A percentile compares a stretch with the other conserved stretches of the same genome.
phyloP scores from a whole-genome alignment of 2,329 filamentous ascomycete genomes.

The Helminthosporium solani region DNA sequence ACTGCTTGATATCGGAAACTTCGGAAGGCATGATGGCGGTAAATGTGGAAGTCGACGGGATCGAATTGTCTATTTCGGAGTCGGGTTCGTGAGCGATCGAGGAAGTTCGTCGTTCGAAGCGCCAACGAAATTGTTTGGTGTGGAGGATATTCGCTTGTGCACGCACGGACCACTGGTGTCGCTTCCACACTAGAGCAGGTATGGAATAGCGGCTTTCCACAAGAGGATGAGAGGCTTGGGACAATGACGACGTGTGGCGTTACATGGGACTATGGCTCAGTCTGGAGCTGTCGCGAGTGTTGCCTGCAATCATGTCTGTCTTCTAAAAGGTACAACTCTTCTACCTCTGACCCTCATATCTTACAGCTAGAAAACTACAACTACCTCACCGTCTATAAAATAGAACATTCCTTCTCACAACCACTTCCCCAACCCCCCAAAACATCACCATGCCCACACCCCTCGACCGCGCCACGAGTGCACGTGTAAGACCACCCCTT shows the following conservation, averaged over 20 bases:
- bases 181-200: constrained; percentile 16
- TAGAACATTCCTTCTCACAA: background rate
- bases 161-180: constrained; percentile 26
- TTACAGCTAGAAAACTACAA: too few relatives aligned
- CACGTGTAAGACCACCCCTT: constrained; percentile 38
- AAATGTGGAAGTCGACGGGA: constrained; percentile 33
- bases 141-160: constrained; percentile 39
- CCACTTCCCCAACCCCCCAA: background rate
- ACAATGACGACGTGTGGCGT: constrained; percentile 26
- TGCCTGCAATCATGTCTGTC: background rate
- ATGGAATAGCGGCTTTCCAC: too few relatives aligned
- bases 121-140: constrained; percentile 24
- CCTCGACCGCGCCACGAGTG: constrained; percentile 50
- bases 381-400: too few relatives aligned
- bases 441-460: constrained; percentile 48
- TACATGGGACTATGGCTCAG: too few relatives aligned
- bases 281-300: too few relatives aligned
- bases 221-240: too few relatives aligned
- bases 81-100: constrained; percentile 22
- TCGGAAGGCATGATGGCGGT: constrained; percentile 91
- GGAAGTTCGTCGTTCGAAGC: constrained; percentile 11
- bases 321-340: too few relatives aligned
- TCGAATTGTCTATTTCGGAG: constrained; percentile 12
- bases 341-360: too few relatives aligned
- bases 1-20: constrained; percentile 98